Evolutionary conservation across 768 basidiomycete species (phyloP), one percentile per base, ranked within the genome.

Genomic region (Lactarius sp.): DNA sequence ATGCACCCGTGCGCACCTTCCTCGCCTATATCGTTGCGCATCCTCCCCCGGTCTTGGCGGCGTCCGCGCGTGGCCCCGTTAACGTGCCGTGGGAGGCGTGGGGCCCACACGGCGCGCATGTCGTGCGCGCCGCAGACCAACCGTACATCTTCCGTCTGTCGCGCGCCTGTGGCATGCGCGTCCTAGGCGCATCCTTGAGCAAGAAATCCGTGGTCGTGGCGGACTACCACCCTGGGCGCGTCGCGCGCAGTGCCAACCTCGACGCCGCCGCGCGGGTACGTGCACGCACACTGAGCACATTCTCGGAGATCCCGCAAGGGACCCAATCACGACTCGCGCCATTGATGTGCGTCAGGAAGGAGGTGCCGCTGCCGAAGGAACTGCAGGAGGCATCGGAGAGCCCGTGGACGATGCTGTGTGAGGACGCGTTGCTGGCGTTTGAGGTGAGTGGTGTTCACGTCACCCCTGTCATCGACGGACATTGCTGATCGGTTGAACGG

Each of bases 381-480:
- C 41, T 64, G 22, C 53, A 44, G 41, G 47, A 33, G 4, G 22
- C 59, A 16, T 50, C 47, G 3, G 59, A 64, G 63, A 60, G 49
- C 22, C 58, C 49, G n/a, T 60, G 53, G 59, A 60, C 41, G 47
- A 60, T 64, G 58, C 31, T 64, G 37, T 64, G 62, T 14, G 62
- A 64, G 53, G 62, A 64, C 34, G 62, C 58, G 58, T 51, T 64
- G 46, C 47, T 64, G 14, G 63, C 58, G 7, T 64, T 64, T n/a
- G 63, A 64, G 53, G 63, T 64, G 47, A 54, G 58, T 62, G 2
- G 41, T 33, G 18, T 12, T 12, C 22, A 27, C 3, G 27, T n/a
- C 8, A 6, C 6, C n/a, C 39, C 41, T 20, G 3, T 41, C 12
- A 6, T n/a, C 27, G 33, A 52, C 14, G 31, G 37, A 20, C 16